Conservation (phyloP, 2,329 filamentous ascomycete species). For the Botryotinia narcissicola region DNA sequence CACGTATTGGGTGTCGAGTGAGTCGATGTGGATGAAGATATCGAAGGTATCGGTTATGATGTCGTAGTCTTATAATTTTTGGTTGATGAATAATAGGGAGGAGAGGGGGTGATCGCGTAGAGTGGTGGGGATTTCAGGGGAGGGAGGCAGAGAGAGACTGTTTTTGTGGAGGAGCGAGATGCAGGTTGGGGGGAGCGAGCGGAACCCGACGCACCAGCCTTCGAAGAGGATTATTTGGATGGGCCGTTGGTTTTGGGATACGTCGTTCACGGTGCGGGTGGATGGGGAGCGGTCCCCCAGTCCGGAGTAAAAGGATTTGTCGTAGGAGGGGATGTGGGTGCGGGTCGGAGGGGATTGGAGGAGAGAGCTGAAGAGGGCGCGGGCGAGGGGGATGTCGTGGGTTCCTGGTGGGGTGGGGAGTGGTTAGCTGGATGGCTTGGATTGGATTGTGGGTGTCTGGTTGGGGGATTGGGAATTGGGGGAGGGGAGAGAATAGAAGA, state of each 20-base stretch:
- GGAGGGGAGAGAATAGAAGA: neutral
- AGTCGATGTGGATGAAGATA: conserved; percentile 64
- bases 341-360: conserved; percentile 40
- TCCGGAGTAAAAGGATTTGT: conserved; percentile 63
- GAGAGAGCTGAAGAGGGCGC: conserved; percentile 53
- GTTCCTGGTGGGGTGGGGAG: conserved; percentile 55
- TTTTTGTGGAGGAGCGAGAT: conserved; percentile 46
- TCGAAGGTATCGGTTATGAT: conserved; percentile 57
- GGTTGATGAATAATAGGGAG: conserved; percentile 58
- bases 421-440: conserved; percentile 15
- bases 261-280: conserved; percentile 49
- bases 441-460: neutral
- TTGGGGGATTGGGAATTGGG: too few species aligned
- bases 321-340: conserved; percentile 60
- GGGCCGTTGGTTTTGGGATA: conserved; percentile 25
- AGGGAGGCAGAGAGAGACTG: conserved; percentile 33
- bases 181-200: conserved; percentile 47
- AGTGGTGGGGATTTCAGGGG: neutral
- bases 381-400: conserved; percentile 60
- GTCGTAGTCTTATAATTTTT: conserved; percentile 56
- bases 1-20: conserved; percentile 59
- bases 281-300: conserved; percentile 57
- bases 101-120: conserved; percentile 51
- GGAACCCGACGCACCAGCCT: conserved; percentile 72
- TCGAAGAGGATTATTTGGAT: conserved; percentile 63